These are phyloP conservation scores for Coemansia sp. DNA, from an alignment of 192 early-diverging fungal genomes.

Conservation along the genomic window DNA sequence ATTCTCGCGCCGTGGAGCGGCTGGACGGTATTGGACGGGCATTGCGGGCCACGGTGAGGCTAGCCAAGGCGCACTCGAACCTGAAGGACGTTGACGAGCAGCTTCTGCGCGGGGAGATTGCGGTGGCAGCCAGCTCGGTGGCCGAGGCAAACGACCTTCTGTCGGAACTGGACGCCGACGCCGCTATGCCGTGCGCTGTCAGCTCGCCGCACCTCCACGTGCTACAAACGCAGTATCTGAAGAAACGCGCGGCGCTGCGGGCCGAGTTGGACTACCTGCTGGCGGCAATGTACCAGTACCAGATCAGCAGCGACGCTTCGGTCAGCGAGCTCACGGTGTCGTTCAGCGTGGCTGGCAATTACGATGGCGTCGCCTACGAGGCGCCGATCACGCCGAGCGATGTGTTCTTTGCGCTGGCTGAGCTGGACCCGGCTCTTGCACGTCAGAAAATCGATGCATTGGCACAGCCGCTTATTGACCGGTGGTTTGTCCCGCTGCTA, in stretches of 20 bases:
- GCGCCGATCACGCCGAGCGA: constrained; percentile 40
- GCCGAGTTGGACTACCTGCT: constrained; percentile 46
- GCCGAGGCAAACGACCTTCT: constrained; percentile 36
- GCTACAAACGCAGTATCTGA: constrained; percentile 27
- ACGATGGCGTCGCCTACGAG: constrained; percentile 47
- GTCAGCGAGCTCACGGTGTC: constrained; percentile 30
- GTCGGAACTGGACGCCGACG: constrained; percentile 25
- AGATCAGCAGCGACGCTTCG: constrained; percentile 11
- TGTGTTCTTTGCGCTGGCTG: constrained; percentile 44
- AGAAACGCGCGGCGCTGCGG: constrained; percentile 31
- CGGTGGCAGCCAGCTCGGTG: constrained; percentile 39
- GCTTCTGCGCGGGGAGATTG: constrained; percentile 44
- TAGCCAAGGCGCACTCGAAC: constrained; percentile 46
- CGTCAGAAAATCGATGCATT: constrained; percentile 20
- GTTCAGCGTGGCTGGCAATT: constrained; percentile 24
- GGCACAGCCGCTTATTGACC: constrained; percentile 18
- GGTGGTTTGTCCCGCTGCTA: constrained; percentile 38
- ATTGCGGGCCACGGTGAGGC: constrained; percentile 23
- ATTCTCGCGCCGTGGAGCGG: constrained; percentile 1
- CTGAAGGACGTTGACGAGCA: constrained; percentile 48
- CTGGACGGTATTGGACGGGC: constrained; percentile 28
- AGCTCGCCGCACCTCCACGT: constrained; percentile 5
- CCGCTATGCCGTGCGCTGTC: neutral
- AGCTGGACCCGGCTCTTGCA: constrained; percentile 40
- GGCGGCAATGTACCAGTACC: constrained; percentile 18